phyloP scores from a whole-genome alignment of 768 basidiomycete species.

The Pseudohyphozyma bogoriensis region DNA sequence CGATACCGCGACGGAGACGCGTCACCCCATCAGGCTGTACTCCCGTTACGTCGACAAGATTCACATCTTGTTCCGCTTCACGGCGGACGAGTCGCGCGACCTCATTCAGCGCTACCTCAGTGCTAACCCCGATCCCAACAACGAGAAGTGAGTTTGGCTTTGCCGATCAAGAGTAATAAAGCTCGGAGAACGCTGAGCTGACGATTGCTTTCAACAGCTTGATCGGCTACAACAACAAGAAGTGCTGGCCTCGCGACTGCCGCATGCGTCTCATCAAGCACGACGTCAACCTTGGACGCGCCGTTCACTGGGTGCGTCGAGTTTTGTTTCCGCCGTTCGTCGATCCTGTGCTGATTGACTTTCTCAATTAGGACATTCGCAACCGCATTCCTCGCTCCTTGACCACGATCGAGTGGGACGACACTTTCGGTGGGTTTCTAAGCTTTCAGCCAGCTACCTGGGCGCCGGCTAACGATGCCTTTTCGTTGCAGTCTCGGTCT shows the following conservation, averaged over 20 bases:
- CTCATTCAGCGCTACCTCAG: slow-evolving; percentile 95
- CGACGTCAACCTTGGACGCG: slow-evolving; percentile 94
- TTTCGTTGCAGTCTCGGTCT: slow-evolving; percentile 91
- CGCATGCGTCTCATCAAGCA: slow-evolving; percentile 99
- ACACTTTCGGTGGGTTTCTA: slow-evolving; percentile 46
- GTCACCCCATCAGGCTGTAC: slow-evolving; percentile 95
- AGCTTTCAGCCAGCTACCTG: not conserved
- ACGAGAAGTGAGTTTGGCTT: slow-evolving; percentile 26
- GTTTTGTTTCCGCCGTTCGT: not conserved
- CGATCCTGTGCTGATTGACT: slow-evolving; percentile 8
- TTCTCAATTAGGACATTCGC: slow-evolving; percentile 94
- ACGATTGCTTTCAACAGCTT: slow-evolving; percentile 41
- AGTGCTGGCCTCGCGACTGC: slow-evolving; percentile 98
- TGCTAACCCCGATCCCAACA: slow-evolving; percentile 88
- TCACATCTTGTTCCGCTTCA: slow-evolving; percentile 95
- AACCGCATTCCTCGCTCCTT: slow-evolving; percentile 88
- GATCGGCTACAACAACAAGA: slow-evolving; percentile 97
- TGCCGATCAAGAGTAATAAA: not conserved
- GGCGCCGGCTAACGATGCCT: not conserved
- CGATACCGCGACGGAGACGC: slow-evolving; percentile 86
- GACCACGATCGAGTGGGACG: slow-evolving; percentile 99
- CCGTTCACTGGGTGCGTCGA: slow-evolving; percentile 52
- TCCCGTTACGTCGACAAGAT: slow-evolving; percentile 91
- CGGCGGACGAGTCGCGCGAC: slow-evolving; percentile 91
- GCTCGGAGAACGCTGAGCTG: slow-evolving; percentile 61